phyloP scores from a whole-genome alignment of 495 filamentous ascomycete genomes.

The Talaromyces wortmannii region DNA sequence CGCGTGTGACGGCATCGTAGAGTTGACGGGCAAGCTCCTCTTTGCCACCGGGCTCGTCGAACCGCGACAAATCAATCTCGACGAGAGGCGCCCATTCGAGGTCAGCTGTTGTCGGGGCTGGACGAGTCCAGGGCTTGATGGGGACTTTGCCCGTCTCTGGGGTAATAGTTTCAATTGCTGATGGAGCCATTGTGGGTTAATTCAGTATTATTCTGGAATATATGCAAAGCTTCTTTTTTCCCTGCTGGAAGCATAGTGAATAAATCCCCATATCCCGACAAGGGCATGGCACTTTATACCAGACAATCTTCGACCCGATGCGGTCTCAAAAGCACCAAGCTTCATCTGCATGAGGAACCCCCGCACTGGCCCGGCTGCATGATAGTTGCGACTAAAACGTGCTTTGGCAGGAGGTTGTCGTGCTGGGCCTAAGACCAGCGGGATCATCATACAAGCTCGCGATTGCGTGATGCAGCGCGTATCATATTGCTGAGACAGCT shows the following conservation, averaged over 20 bases:
- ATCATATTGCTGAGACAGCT: background rate
- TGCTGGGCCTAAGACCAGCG: background rate
- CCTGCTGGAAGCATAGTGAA: too few relatives aligned
- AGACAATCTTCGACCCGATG: too few relatives aligned
- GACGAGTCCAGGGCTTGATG: conserved; percentile 31
- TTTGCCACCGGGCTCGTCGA: conserved; percentile 43
- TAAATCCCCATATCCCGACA: too few relatives aligned
- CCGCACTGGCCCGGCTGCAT: background rate
- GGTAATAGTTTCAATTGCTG: conserved; percentile 14
- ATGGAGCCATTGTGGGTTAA: conserved; percentile 16
- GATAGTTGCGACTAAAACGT: background rate
- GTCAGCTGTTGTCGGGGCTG: conserved; percentile 20
- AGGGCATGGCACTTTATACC: too few relatives aligned
- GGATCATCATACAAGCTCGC: conserved; percentile 9
- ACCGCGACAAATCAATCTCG: conserved; percentile 41
- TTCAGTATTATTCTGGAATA: background rate
- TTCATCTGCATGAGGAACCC: background rate
- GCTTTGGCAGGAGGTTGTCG: background rate
- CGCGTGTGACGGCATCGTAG: conserved; percentile 32
- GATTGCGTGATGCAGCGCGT: conserved; percentile 13
- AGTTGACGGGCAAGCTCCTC: conserved; percentile 42
- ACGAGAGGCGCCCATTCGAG: conserved; percentile 42
- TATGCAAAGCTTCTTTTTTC: background rate
- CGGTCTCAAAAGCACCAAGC: too few relatives aligned
- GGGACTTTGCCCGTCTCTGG: conserved; percentile 6